A percentile compares a stretch with the other conserved stretches of the same genome.
Conservation (phyloP, 2,329 filamentous ascomycete genomes). For the Ascochyta clinopodiicola region DNA sequence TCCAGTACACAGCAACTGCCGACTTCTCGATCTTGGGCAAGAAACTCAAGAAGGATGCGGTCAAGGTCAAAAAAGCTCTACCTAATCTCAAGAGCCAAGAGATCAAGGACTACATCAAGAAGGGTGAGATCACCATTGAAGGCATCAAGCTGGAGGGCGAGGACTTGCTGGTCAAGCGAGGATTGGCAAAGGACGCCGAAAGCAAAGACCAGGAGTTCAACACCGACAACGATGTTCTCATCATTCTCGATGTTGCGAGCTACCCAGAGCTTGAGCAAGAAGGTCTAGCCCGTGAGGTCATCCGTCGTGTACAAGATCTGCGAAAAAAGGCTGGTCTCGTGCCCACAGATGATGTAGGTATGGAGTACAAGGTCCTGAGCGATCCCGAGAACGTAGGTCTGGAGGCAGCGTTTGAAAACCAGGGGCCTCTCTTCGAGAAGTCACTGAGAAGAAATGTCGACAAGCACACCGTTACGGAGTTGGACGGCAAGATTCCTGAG, state of each 20-base stretch:
- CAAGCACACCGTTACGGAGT: slow-evolving; percentile 66
- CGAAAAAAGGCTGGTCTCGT: slow-evolving; percentile 92
- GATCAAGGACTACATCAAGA: slow-evolving; percentile 77
- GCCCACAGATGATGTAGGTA: slow-evolving; percentile 91
- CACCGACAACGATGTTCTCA: slow-evolving; percentile 87
- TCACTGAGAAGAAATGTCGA: slow-evolving; percentile 78
- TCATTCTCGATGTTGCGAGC: slow-evolving; percentile 81
- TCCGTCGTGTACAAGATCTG: slow-evolving; percentile 89
- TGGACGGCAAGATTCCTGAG: slow-evolving; percentile 64
- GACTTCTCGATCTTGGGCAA: slow-evolving; percentile 96
- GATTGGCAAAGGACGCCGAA: slow-evolving; percentile 73
- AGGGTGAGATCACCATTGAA: slow-evolving; percentile 79
- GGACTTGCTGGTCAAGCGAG: slow-evolving; percentile 83
- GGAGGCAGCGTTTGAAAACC: slow-evolving; percentile 71
- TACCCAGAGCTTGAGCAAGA: slow-evolving; percentile 88
- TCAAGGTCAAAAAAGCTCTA: slow-evolving; percentile 88
- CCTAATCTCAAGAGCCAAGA: slow-evolving; percentile 79
- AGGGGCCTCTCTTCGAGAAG: slow-evolving; percentile 75
- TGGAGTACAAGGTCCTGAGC: slow-evolving; percentile 84
- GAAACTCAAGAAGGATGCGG: slow-evolving; percentile 95
- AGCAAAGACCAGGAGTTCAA: slow-evolving; percentile 83
- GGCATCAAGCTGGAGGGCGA: slow-evolving; percentile 83
- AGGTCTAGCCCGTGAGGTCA: slow-evolving; percentile 87
- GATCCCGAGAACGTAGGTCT: slow-evolving; percentile 81
- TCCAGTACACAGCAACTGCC: slow-evolving; percentile 86